Evolutionary conservation across 2,329 filamentous ascomycete genomes (phyloP).

Genomic region (Thielaviopsis punctulata): DNA sequence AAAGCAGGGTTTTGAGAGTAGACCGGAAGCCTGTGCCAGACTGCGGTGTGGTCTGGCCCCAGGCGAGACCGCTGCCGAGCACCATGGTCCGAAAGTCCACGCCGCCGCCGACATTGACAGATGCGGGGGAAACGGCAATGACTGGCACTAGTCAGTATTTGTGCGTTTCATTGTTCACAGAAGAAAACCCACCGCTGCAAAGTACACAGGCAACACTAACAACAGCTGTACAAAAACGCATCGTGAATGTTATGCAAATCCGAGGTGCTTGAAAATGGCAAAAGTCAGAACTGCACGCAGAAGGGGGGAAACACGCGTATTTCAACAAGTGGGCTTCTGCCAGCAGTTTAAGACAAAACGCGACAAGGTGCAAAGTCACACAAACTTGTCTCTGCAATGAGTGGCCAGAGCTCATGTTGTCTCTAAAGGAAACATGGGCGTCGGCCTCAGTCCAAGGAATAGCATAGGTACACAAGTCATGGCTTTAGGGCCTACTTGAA

Average conservation of each 20-base stretch:
- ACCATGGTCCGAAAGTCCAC: conserved; percentile 18
- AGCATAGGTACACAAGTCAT: no score
- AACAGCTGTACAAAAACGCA: not conserved
- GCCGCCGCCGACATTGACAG: not conserved
- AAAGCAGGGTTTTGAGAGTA: conserved; percentile 20
- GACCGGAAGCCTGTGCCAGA: conserved; percentile 22
- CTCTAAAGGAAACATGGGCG: not conserved
- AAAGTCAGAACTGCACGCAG: not conserved
- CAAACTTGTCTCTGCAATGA: not conserved
- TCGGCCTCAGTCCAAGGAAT: not conserved
- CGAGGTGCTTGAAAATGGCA: not conserved
- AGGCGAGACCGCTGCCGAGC: conserved; percentile 23
- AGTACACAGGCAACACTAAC: not conserved
- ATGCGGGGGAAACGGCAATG: not conserved
- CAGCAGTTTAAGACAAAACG: not conserved
- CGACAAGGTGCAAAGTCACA: not conserved
- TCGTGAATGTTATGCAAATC: not conserved
- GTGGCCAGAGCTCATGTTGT: not conserved
- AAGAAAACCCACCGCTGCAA: not conserved
- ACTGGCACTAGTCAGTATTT: no score
- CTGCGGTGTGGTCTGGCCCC: conserved; percentile 18
- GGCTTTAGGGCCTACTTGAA: no score
- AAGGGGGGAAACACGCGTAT: not conserved
- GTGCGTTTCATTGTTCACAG: no score
- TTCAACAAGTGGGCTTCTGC: not conserved